phyloP scores from a whole-genome alignment of 768 basidiomycete species.

The Flagelloscypha sp. region DNA sequence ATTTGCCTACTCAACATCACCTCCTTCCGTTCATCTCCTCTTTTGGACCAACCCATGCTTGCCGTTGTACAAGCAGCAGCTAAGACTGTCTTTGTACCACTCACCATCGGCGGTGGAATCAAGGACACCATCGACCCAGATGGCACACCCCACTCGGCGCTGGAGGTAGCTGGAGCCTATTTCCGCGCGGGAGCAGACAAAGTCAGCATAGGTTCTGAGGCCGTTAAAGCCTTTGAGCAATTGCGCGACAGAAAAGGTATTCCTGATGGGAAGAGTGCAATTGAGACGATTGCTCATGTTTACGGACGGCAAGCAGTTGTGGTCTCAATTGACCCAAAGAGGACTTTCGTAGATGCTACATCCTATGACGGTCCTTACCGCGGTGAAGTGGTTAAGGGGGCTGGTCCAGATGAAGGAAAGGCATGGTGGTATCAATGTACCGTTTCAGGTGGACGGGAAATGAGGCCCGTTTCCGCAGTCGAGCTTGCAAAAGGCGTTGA shows the following conservation, averaged over 20 bases:
- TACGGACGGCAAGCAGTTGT: slow-evolving; percentile 98
- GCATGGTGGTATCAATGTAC: slow-evolving; percentile 99
- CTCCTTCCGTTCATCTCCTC: slow-evolving; percentile 93
- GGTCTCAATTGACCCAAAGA: slow-evolving; percentile 89
- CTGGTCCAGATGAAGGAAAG: slow-evolving; percentile 40
- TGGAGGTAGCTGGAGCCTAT: slow-evolving; percentile 93
- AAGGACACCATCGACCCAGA: slow-evolving; percentile 95
- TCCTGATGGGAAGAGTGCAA: slow-evolving; percentile 79
- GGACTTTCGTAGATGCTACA: slow-evolving; percentile 66
- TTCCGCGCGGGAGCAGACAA: slow-evolving; percentile 98
- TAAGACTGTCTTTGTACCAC: slow-evolving; percentile 87
- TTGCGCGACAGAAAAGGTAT: slow-evolving; percentile 46
- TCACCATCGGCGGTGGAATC: slow-evolving; percentile 98
- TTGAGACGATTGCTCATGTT: slow-evolving; percentile 82
- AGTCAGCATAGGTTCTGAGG: slow-evolving; percentile 95
- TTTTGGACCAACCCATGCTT: slow-evolving; percentile 97
- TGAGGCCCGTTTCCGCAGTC: slow-evolving; percentile 75
- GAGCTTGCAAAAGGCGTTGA: slow-evolving; percentile 93
- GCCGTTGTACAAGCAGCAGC: slow-evolving; percentile 89
- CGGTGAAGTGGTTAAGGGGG: slow-evolving; percentile 50
- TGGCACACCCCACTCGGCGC: slow-evolving; percentile 74
- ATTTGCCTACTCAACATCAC: slow-evolving; percentile 98
- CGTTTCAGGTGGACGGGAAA: slow-evolving; percentile 84
- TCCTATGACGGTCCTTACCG: slow-evolving; percentile 64
- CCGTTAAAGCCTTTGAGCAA: slow-evolving; percentile 88